A percentile compares a stretch with the other conserved stretches of the same genome.
These are phyloP conservation scores for Penicillium freii DNA, from an alignment of 2,329 filamentous ascomycete species.

Conservation along the genomic window DNA sequence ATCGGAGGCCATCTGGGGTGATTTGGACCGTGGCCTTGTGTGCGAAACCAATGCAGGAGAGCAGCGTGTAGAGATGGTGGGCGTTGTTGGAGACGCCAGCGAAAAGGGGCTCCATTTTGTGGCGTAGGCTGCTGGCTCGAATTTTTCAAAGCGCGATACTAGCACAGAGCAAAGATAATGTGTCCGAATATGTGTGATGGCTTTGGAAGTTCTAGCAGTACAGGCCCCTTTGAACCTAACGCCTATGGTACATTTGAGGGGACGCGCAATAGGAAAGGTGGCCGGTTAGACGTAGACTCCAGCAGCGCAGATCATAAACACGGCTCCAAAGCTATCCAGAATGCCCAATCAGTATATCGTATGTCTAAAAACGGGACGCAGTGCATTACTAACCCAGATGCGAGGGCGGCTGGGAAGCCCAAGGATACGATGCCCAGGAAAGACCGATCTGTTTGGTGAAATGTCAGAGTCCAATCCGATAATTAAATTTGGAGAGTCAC, in stretches of 20 bases:
- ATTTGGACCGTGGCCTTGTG: constrained; percentile 68
- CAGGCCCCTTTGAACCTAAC: constrained; percentile 30
- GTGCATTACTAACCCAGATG: constrained; percentile 71
- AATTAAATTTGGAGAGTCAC: constrained; percentile 24
- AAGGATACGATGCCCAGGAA: constrained; percentile 72
- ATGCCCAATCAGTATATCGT: constrained; percentile 1
- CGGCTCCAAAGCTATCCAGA: constrained; percentile 74
- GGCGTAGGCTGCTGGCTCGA: constrained; percentile 3
- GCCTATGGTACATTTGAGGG: constrained; percentile 38
- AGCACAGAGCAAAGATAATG: constrained; percentile 3
- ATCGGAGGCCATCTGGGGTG: constrained; percentile 77
- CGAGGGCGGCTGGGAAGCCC: constrained; percentile 81
- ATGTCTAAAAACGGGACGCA: constrained; percentile 12
- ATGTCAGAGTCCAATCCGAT: constrained; percentile 11
- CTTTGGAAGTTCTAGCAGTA: constrained; percentile 35
- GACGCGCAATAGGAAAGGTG: constrained; percentile 22
- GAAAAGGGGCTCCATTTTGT: constrained; percentile 49
- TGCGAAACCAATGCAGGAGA: constrained; percentile 62
- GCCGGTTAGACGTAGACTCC: constrained; percentile 85
- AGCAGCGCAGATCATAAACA: constrained; percentile 98
- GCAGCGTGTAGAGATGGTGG: constrained; percentile 58
- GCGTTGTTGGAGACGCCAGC: constrained; percentile 61
- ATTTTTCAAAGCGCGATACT: neutral
- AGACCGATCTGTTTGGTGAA: constrained; percentile 66
- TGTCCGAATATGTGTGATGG: constrained; percentile 18